Percentiles rank a stretch among this genome's conserved stretches.
These are phyloP conservation scores for Pulveroboletus sp. DNA, from an alignment of 768 basidiomycete species.

Conservation along the genomic window DNA sequence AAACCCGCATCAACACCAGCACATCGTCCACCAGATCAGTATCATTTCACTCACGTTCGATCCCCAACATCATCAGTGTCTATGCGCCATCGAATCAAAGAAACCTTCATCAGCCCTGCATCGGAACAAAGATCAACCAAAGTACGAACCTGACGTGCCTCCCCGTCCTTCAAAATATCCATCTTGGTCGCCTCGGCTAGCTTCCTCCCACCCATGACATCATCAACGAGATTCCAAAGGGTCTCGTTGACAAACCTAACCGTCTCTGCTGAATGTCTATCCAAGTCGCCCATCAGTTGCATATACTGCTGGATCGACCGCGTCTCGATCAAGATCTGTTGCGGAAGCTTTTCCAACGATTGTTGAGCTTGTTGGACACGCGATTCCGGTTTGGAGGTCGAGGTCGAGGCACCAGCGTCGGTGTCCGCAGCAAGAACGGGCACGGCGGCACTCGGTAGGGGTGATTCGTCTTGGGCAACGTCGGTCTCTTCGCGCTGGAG, in stretches of 20 bases:
- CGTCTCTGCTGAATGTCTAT: slow-evolving; percentile 3
- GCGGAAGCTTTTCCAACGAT: slow-evolving; percentile 39
- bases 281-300: slow-evolving; percentile 27
- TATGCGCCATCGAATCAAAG: slow-evolving; percentile 8
- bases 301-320: slow-evolving; percentile 41
- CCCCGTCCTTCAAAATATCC: slow-evolving; percentile 43
- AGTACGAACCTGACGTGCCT: slow-evolving; percentile 39
- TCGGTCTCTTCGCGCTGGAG: slow-evolving; percentile 1
- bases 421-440: neutral
- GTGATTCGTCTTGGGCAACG: neutral
- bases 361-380: slow-evolving; percentile 21
- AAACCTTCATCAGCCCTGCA: neutral
- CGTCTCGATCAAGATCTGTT: slow-evolving; percentile 35
- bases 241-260: slow-evolving; percentile 10
- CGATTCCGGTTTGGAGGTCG: slow-evolving; percentile 3
- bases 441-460: neutral
- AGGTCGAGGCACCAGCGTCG: neutral
- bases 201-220: slow-evolving; percentile 33
- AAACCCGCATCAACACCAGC: neutral
- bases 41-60: slow-evolving; percentile 42
- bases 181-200: slow-evolving; percentile 33
- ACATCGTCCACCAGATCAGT: neutral
- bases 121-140: neutral
- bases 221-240: slow-evolving; percentile 39
- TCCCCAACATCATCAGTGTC: slow-evolving; percentile 42